Conservation (phyloP, 495 filamentous ascomycete species). For the Trichoderma orchidacearum region DNA sequence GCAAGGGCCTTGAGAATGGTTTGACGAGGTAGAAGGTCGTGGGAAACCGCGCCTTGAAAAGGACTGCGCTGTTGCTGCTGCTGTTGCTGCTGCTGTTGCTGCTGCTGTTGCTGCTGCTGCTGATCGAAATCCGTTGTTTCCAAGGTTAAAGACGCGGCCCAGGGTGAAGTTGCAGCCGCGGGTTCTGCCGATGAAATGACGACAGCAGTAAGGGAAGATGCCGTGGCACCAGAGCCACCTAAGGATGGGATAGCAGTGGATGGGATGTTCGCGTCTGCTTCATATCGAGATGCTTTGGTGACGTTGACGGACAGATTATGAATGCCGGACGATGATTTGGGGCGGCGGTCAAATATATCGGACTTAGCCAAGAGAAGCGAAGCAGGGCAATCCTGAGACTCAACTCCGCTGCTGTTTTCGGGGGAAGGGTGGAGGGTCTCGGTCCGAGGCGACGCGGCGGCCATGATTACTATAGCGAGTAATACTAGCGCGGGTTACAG, state of each 20-base stretch:
- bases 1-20: constrained; percentile 82
- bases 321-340: background rate
- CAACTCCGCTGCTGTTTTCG: background rate
- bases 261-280: background rate
- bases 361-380: background rate
- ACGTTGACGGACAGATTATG: background rate
- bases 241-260: background rate
- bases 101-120: background rate
- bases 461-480: background rate
- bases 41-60: constrained; percentile 20
- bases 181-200: background rate
- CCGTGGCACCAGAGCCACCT: background rate
- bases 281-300: background rate
- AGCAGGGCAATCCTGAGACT: background rate
- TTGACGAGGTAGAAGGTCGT: constrained; percentile 65
- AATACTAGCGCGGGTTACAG: background rate
- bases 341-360: background rate
- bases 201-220: background rate
- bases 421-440: background rate
- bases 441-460: background rate
- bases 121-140: background rate
- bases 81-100: constrained; percentile 5
- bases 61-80: constrained; percentile 46
- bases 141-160: background rate
- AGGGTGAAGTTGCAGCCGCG: background rate